Evolutionary conservation across 108 stramenopile genomes (phyloP), one percentile per base, ranked within the genome.

Genomic region (Mayamaea pseudoterrestris): DNA sequence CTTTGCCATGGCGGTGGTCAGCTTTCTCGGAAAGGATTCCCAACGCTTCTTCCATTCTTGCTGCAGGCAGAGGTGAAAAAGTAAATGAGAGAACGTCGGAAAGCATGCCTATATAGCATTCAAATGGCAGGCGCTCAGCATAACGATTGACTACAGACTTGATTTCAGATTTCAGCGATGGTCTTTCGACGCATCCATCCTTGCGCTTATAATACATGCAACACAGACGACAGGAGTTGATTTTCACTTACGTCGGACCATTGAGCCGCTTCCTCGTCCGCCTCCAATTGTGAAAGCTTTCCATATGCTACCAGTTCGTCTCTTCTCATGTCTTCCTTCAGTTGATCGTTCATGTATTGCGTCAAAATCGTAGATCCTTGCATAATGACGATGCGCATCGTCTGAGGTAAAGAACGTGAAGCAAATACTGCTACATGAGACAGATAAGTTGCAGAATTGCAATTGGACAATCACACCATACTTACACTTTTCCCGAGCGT

Each of bases 31-130:
- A 24, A 78, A 67, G 1, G 24, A 30, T 17, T 61, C 47, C 65
- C 61, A 68, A 4, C 72, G 68, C 25, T 61, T 64, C 20, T 73
- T 42, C 76, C 76, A 78, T 65, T 78, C 76, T 30, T 39, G 44
- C 74, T 75, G 61, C 12, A 35, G 26, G 8, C 13, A 30, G 1
- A 35, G 13, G 7, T 12, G n/a, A 0, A 56, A 17, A 45, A 31
- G 16, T 36, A 32, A 1, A 41, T 3, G 49, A 45, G 27, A 31
- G 23, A 37, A 53, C 22, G 55, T 14, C 25, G 17, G 2, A 13
- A 24, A 3, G 31, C 18, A 18, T 34, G 25, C 12, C 7, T 9
- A 34, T 6, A 46, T 5, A 27, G 45, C 9, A 27, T 9, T 27
- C 8, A 16, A 7, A 22, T 46, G 45, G 41, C 16, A 14, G 20